Evolutionary conservation across 1,284 basidiomycete species (phyloP).

Genomic region (Ceratobasidium sp.): DNA sequence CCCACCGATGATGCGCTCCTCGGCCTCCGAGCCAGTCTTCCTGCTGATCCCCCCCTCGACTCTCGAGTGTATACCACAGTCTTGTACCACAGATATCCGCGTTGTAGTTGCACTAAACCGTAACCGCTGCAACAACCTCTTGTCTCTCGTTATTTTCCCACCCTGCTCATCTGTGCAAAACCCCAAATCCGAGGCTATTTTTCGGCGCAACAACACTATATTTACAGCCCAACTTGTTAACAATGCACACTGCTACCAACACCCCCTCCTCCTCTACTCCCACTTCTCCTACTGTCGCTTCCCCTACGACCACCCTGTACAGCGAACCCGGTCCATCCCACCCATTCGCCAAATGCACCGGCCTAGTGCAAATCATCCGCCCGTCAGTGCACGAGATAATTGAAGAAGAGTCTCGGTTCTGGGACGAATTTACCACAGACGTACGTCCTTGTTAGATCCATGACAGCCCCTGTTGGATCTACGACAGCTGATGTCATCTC

Average conservation of each 20-base stretch:
- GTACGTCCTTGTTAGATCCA: neutral
- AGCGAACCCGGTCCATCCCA: neutral
- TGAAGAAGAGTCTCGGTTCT: conserved; percentile 27
- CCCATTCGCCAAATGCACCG: conserved; percentile 17
- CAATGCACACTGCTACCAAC: neutral
- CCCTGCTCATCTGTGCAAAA: neutral
- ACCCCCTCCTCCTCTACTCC: neutral
- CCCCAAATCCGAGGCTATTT: too few relatives aligned
- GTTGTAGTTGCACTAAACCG: neutral
- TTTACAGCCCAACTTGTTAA: neutral
- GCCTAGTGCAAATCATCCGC: conserved; percentile 21
- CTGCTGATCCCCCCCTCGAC: neutral
- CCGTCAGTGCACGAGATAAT: conserved; percentile 17
- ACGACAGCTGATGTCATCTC: too few relatives aligned
- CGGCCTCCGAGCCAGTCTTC: neutral
- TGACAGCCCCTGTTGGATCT: too few relatives aligned
- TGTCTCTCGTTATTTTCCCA: neutral
- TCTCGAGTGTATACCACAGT: too few relatives aligned
- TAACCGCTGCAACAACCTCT: neutral
- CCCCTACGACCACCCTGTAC: neutral
- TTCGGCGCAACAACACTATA: too few relatives aligned
- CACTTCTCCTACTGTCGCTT: neutral
- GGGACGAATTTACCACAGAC: conserved; percentile 31
- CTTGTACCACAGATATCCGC: too few relatives aligned
- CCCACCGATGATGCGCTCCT: neutral